A percentile compares a stretch with the other conserved stretches of the same genome.
Conservation (phyloP, 179 eudicot genomes). For the Carnegiea gigantea region DNA sequence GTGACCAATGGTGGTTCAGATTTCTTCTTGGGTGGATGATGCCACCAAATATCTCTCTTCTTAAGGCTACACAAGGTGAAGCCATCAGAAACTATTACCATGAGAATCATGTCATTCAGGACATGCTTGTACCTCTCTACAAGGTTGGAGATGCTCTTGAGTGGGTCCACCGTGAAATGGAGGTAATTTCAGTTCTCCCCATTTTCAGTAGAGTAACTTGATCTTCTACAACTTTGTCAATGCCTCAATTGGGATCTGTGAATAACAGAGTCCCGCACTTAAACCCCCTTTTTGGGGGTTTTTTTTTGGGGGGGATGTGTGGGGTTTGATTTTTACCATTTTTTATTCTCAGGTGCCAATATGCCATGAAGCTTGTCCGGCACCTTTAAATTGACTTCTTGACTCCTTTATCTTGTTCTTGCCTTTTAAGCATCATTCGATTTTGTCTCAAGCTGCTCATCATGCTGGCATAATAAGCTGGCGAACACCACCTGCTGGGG, state of each 20-base stretch:
- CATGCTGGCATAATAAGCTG: no score
- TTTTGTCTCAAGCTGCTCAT: no score
- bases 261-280: background rate
- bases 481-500: background rate
- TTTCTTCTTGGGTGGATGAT: conserved; percentile 89
- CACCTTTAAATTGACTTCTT: background rate
- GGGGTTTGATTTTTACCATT: background rate
- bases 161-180: conserved; percentile 84
- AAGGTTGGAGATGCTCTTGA: conserved; percentile 96
- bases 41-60: conserved; percentile 98
- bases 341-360: background rate
- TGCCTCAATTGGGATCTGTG: background rate
- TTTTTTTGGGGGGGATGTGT: background rate
- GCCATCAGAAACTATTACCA: conserved; percentile 95
- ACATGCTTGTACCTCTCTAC: conserved; percentile 95
- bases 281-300: no score
- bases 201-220: background rate
- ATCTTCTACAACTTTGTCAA: background rate
- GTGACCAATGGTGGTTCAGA: conserved; percentile 92
- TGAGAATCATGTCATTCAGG: conserved; percentile 96
- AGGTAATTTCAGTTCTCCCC: conserved; percentile 47
- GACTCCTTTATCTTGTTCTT: background rate
- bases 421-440: background rate
- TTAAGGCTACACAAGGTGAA: conserved; percentile 97
- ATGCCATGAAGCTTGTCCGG: background rate